Evolutionary conservation across 1,139 yeast species (phyloP), one percentile per base, ranked within the genome.

Genomic region (Arxiozyma bovina): DNA sequence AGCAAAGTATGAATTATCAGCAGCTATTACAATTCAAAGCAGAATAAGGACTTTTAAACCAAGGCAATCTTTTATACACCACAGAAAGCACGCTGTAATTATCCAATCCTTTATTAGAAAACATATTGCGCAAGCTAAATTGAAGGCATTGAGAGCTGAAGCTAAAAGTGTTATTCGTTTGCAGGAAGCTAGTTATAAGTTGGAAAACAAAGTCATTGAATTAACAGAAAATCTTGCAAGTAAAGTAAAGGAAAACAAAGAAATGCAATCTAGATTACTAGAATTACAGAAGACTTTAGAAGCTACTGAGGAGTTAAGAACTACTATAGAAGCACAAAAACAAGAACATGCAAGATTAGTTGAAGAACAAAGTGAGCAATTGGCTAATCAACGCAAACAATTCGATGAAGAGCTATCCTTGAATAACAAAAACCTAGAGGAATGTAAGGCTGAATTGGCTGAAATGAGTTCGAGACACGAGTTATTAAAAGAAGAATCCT

Each of bases 131-230:
- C 76, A 76, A 61, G 75, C 75, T 54, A 85, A 85, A 68, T 80
- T 88, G 63, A 74, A 76, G 58, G 73, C 76, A 57, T 76, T 89
- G 68, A 86, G 82, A 68, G 79, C 77, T 34, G 98, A 93, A 61
- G 96, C 97, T 45, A 89, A 89, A 69, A 88, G 96, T 23, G 96
- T 89, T 50, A 85, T 84, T 68, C 95, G 86, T 67, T 79, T 88
- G 75, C 83, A 88, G 71, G 96, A 93, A 69, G 96, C 89, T 45
- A 89, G 95, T 64, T 93, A 89, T 73, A 83, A 87, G 69, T 79
- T 93, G 65, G 99, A 94, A 71, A 93, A 91, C 72, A 93, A 93
- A 77, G 98, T 94, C 25, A 90, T 93, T 60, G 96, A 91, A 70
- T 80, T 94, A 61, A 90, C 96, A 0, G 96, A 91, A 69, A 81